Conservation (phyloP, 2,329 filamentous ascomycete genomes). For the Penicillium oxalicum region DNA sequence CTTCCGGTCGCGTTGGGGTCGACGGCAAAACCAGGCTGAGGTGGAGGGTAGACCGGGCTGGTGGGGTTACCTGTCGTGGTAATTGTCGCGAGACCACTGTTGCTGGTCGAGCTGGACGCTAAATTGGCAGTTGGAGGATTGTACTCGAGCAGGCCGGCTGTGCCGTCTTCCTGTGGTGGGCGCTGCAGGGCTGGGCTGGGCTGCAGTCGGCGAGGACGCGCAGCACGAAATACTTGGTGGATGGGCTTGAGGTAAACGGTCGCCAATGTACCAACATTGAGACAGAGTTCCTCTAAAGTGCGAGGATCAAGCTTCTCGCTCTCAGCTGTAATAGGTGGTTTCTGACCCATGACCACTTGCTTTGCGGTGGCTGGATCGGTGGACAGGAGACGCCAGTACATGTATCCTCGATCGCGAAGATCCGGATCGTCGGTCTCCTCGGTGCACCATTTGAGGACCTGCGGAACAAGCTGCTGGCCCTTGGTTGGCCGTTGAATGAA, state of each 20-base stretch:
- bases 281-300: slow-evolving; percentile 93
- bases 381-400: slow-evolving; percentile 97
- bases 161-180: slow-evolving; percentile 44
- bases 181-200: slow-evolving; percentile 84
- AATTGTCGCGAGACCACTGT: slow-evolving; percentile 25
- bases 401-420: slow-evolving; percentile 89
- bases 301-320: slow-evolving; percentile 85
- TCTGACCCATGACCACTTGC: slow-evolving; percentile 91
- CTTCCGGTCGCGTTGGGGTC: slow-evolving; percentile 59
- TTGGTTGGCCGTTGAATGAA: slow-evolving; percentile 97
- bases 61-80: slow-evolving; percentile 26
- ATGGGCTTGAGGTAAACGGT: slow-evolving; percentile 98
- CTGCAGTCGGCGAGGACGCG: slow-evolving; percentile 69
- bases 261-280: slow-evolving; percentile 90
- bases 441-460: slow-evolving; percentile 95
- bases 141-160: slow-evolving; percentile 25
- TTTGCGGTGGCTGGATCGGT: slow-evolving; percentile 85
- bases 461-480: slow-evolving; percentile 85
- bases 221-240: slow-evolving; percentile 89
- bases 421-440: slow-evolving; percentile 99
- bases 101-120: slow-evolving; percentile 23
- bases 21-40: slow-evolving; percentile 38
- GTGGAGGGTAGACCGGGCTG: slow-evolving; percentile 23
- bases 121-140: slow-evolving; percentile 34
- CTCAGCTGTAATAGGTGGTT: slow-evolving; percentile 92